Evolutionary conservation across 2,329 filamentous ascomycete species (phyloP).

Genomic region (Akanthomyces muscarius): DNA sequence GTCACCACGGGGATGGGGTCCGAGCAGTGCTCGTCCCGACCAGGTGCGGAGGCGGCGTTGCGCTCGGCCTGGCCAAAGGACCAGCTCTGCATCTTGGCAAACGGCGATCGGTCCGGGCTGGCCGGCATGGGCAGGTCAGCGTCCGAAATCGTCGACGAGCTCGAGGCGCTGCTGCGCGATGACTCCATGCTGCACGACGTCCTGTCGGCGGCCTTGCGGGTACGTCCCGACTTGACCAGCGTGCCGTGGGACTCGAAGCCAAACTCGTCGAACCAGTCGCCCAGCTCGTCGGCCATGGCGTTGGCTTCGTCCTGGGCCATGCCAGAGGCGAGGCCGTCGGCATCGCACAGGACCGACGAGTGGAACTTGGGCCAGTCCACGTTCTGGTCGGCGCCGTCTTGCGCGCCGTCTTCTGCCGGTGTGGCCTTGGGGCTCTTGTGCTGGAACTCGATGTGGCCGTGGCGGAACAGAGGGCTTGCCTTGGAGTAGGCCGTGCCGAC

Average conservation of each 20-base stretch:
- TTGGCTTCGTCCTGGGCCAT: conserved; percentile 41
- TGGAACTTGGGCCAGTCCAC: conserved; percentile 64
- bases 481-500: conserved; percentile 13
- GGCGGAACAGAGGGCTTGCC: conserved; percentile 13
- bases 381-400: conserved; percentile 30
- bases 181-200: conserved; percentile 23
- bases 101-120: conserved; percentile 22
- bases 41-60: not conserved
- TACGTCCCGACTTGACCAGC: conserved; percentile 28
- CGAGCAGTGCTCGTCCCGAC: not conserved
- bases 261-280: conserved; percentile 49
- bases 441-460: conserved; percentile 16
- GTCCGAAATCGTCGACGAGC: conserved; percentile 12
- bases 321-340: conserved; percentile 48
- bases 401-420: not conserved
- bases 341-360: conserved; percentile 58
- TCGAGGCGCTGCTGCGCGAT: conserved; percentile 13
- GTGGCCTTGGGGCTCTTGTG: not conserved
- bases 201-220: conserved; percentile 4
- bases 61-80: conserved; percentile 14
- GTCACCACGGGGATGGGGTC: conserved; percentile 9
- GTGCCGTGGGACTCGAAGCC: conserved; percentile 42
- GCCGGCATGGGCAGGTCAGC: conserved; percentile 15
- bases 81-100: conserved; percentile 6
- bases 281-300: conserved; percentile 40